Conservation (phyloP, 2,329 filamentous ascomycete genomes). For the Colletotrichum abscissum region DNA sequence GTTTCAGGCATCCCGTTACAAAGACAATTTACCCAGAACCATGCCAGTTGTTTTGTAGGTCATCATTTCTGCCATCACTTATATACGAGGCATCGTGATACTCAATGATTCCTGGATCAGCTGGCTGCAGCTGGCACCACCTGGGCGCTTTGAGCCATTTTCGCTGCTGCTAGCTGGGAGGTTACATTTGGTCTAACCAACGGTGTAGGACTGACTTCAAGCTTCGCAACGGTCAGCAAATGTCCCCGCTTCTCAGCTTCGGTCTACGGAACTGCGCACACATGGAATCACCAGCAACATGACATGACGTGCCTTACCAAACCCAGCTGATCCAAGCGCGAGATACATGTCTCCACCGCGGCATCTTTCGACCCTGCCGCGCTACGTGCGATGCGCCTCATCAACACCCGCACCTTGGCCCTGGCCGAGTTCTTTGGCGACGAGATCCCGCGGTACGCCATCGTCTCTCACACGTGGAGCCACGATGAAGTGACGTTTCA, state of each 20-base stretch:
- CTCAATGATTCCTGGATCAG: no score
- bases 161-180: not conserved
- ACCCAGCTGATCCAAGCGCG: not conserved
- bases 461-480: conserved; percentile 41
- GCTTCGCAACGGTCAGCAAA: not conserved
- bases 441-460: conserved; percentile 39
- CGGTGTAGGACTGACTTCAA: no score
- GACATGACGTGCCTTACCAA: not conserved
- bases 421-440: conserved; percentile 40
- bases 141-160: no score
- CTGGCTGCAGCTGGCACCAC: no score
- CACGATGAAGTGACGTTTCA: conserved; percentile 36
- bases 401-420: conserved; percentile 38
- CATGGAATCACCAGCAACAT: not conserved
- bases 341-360: not conserved
- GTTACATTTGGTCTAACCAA: not conserved
- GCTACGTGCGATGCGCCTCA: conserved; percentile 41
- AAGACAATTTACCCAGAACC: no score
- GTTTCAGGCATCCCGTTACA: no score
- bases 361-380: not conserved
- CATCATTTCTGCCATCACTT: no score
- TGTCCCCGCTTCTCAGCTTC: not conserved
- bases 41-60: no score
- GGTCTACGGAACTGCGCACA: not conserved
- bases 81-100: no score